These are phyloP conservation scores for Euphorbia lathyris DNA, from an alignment of 345 rosid species.

Conservation along the genomic window DNA sequence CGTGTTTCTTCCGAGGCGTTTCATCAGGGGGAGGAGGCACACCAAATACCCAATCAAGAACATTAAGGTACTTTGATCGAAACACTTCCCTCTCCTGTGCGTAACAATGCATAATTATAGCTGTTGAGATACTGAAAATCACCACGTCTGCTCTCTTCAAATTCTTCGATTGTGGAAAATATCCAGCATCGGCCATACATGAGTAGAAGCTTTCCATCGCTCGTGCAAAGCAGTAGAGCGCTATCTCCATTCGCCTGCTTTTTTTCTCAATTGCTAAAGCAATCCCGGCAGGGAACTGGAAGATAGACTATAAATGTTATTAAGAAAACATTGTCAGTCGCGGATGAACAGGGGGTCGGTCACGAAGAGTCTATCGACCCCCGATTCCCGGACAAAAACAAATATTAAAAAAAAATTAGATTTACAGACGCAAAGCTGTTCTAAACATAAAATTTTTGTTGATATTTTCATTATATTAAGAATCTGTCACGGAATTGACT, in stretches of 20 bases:
- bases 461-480: no score
- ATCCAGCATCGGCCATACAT: conserved; percentile 64
- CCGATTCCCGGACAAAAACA: no score
- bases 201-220: conserved; percentile 91
- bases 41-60: conserved; percentile 93
- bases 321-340: no score
- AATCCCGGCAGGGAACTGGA: conserved; percentile 83
- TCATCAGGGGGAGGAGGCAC: conserved; percentile 66
- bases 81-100: conserved; percentile 92
- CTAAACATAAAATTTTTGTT: no score
- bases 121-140: conserved; percentile 77
- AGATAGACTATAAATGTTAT: no score
- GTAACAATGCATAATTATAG: conserved; percentile 93
- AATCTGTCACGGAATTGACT: no score
- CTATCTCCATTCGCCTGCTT: conserved; percentile 86
- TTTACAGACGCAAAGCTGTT: no score
- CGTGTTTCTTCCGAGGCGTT: conserved; percentile 46
- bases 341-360: no score
- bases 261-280: conserved; percentile 88
- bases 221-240: conserved; percentile 94
- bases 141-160: conserved; percentile 80
- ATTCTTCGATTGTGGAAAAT: conserved; percentile 48
- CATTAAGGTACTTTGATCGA: conserved; percentile 86
- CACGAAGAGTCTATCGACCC: no score
- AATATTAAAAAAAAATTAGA: no score